Evolutionary conservation across 805 yeast species (phyloP).

Genomic region (Monosporozyma servazzii): DNA sequence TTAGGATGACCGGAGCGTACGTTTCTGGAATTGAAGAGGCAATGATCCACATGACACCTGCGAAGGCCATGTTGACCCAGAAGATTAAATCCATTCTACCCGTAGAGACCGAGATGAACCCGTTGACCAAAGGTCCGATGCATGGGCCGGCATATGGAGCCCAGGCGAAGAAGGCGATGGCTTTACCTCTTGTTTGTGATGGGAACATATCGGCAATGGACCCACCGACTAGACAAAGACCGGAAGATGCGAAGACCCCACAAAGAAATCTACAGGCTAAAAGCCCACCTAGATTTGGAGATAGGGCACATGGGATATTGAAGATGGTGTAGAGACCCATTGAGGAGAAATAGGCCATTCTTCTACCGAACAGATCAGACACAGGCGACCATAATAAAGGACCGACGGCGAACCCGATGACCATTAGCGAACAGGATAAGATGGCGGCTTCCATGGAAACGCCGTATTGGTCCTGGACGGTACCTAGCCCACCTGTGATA

Average conservation of each 20-base stretch:
- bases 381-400: slow-evolving; percentile 87
- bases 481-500: slow-evolving; percentile 75
- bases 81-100: slow-evolving; percentile 59
- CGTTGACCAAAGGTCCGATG: slow-evolving; percentile 79
- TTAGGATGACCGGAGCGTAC: slow-evolving; percentile 72
- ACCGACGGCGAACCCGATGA: slow-evolving; percentile 78
- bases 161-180: slow-evolving; percentile 84
- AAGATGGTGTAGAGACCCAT: slow-evolving; percentile 66
- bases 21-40: slow-evolving; percentile 77
- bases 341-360: slow-evolving; percentile 72
- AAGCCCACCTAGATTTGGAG: slow-evolving; percentile 73
- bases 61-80: slow-evolving; percentile 91
- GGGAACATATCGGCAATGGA: slow-evolving; percentile 84
- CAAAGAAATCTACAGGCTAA: slow-evolving; percentile 77
- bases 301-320: slow-evolving; percentile 80
- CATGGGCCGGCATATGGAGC: slow-evolving; percentile 94
- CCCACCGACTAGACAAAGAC: slow-evolving; percentile 82
- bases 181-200: slow-evolving; percentile 73
- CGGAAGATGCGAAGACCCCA: slow-evolving; percentile 80
- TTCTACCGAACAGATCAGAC: slow-evolving; percentile 76
- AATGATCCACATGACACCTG: slow-evolving; percentile 72
- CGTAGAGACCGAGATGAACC: slow-evolving; percentile 71
- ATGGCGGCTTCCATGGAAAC: slow-evolving; percentile 75
- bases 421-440: slow-evolving; percentile 78
- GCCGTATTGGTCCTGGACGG: slow-evolving; percentile 53